Evolutionary conservation across 2,329 filamentous ascomycete genomes (phyloP), one percentile per base, ranked within the genome.

Genomic region (Exophiala dermatitidis): DNA sequence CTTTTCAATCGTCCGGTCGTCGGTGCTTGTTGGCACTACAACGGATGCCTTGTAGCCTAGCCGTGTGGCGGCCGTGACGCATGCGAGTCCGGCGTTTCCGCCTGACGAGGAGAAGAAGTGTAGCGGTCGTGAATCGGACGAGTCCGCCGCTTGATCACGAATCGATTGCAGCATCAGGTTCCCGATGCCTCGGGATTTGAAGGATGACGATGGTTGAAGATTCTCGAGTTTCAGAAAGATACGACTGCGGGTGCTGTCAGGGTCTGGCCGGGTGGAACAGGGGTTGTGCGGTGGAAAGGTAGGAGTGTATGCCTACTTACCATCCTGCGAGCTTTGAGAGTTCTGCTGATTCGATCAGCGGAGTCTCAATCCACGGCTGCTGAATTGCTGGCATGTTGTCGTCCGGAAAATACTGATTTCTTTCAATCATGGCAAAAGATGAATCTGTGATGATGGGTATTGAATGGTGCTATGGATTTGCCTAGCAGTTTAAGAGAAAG

Each of bases 141-240:
- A 67, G 2, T 75, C 73, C 48, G 1, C 1, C 2, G 19, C 19
- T 2, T 83, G 75, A 67, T 89, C 83, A 66, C 86, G 78, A 68
- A 86, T 80, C 46, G 87, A 86, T 57, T 91, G 56, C 37, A 67
- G 64, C 52, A 71, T 67, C 5, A 69, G 54, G 47, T 71, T 70
- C 36, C 69, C 69, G 48, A 71, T 67, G 28, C 59, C 58, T 9
- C 58, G 55, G 28, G 86, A 90, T 69, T 94, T 93, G 81, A 94
- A 95, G 37, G 86, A 90, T 59, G 86, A 86, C 26, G 85, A 86
- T 3, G 88, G 89, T 66, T 95, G 89, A 50, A 90, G 79, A 66
- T 86, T 88, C 64, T 94, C 88, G 58, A 93, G 80, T 69, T 94
- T 94, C 64, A 94, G 82, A 69, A 86, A 88, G 68, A 94, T 81